These are phyloP conservation scores for Podaxis sp. DNA, from an alignment of 768 basidiomycete species.

Conservation along the genomic window DNA sequence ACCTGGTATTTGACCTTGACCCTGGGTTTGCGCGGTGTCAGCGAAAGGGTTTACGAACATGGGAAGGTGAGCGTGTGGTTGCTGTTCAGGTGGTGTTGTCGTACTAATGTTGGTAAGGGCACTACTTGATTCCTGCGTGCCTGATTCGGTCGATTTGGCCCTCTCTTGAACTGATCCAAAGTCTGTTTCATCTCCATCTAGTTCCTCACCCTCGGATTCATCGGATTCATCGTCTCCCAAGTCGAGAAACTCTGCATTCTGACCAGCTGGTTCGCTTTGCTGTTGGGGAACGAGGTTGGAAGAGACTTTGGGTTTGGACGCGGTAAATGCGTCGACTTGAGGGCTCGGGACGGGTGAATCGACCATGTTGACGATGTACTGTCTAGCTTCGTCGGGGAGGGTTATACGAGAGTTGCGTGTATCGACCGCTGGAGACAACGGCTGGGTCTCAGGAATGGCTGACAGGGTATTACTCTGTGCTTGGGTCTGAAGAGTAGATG, in stretches of 20 bases:
- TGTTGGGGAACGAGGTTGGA: conserved; percentile 20
- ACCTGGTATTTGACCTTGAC: not conserved
- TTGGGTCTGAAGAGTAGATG: conserved; percentile 3
- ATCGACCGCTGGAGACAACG: conserved; percentile 11
- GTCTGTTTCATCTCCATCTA: conserved; percentile 35
- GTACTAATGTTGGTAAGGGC: conserved; percentile 1
- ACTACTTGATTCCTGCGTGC: not conserved
- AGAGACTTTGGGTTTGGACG: conserved; percentile 26
- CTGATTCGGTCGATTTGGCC: not conserved
- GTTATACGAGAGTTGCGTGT: conserved; percentile 55
- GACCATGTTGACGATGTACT: conserved; percentile 66
- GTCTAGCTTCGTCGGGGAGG: conserved; percentile 75
- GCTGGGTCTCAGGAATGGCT: conserved; percentile 3
- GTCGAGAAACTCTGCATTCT: conserved; percentile 64
- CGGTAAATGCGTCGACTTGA: conserved; percentile 36
- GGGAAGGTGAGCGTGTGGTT: not conserved
- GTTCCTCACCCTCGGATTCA: conserved; percentile 42
- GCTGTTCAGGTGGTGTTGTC: conserved; percentile 3
- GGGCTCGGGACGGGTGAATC: conserved; percentile 66
- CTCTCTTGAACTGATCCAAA: conserved; percentile 9
- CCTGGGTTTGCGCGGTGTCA: not conserved
- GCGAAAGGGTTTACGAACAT: not conserved
- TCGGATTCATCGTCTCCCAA: conserved; percentile 52
- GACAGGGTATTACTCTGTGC: not conserved
- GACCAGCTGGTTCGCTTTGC: conserved; percentile 14